A percentile compares a stretch with the other conserved stretches of the same genome.
Conservation (phyloP, 371 early-diverging fungal species). For the Apophysomyces variabilis region DNA sequence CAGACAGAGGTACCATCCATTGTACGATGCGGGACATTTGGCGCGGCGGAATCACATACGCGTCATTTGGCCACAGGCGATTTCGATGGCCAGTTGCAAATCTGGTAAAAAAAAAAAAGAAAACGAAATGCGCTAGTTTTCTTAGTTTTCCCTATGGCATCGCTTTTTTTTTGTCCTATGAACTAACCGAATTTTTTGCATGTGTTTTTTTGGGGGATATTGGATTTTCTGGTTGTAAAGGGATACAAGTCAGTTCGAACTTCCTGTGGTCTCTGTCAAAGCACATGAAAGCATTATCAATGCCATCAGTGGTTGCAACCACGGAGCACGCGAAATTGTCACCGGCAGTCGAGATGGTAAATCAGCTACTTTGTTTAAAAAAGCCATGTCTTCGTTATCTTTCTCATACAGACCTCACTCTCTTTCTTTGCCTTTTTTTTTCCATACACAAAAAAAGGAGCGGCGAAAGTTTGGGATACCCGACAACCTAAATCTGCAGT, state of each 20-base stretch:
- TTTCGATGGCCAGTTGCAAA: constrained; percentile 70
- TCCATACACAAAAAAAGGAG: constrained; percentile 32
- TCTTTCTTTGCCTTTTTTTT: no score
- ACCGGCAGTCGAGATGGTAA: constrained; percentile 80
- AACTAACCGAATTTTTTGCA: not conserved
- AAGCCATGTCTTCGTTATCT: no score
- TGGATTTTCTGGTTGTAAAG: constrained; percentile 23
- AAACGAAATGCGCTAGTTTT: no score
- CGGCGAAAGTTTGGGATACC: constrained; percentile 83
- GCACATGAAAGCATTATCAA: constrained; percentile 82
- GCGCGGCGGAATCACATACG: constrained; percentile 54
- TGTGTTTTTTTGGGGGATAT: no score
- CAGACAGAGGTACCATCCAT: constrained; percentile 57
- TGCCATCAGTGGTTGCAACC: constrained; percentile 73
- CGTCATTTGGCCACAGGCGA: constrained; percentile 79
- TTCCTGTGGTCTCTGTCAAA: constrained; percentile 61
- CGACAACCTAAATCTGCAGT: constrained; percentile 71
- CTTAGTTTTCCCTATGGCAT: not conserved
- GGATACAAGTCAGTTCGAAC: constrained; percentile 72
- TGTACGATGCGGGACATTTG: constrained; percentile 73
- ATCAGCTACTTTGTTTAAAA: not conserved
- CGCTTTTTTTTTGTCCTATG: not conserved
- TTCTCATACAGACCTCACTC: no score
- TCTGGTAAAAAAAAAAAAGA: constrained; percentile 49
- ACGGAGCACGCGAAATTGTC: constrained; percentile 69